Evolutionary conservation across 1,284 basidiomycete species (phyloP).

Genomic region (Puccinia novopanici): DNA sequence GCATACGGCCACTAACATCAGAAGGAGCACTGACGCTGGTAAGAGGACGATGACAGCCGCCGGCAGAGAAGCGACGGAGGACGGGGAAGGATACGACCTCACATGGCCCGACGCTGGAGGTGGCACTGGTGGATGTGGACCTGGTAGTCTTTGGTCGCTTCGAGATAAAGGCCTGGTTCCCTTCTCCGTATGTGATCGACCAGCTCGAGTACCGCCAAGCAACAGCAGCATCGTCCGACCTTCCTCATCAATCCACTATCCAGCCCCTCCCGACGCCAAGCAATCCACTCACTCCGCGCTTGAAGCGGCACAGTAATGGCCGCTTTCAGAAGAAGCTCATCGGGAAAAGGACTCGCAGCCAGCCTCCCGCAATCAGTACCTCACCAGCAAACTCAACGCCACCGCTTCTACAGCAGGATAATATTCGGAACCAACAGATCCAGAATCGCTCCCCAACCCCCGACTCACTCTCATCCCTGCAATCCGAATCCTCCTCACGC

Average conservation of each 20-base stretch:
- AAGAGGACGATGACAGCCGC: background rate
- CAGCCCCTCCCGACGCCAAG: conserved; percentile 12
- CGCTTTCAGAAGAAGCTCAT: conserved; percentile 20
- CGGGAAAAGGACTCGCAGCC: background rate
- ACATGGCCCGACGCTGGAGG: conserved; percentile 25
- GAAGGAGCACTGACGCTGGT: too few species aligned
- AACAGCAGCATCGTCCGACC: background rate
- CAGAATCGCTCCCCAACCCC: background rate
- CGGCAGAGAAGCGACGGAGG: conserved; percentile 6
- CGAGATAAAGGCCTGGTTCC: conserved; percentile 59
- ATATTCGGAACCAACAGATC: background rate
- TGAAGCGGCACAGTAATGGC: conserved; percentile 21
- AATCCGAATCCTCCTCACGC: background rate
- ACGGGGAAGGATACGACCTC: conserved; percentile 22
- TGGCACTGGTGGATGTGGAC: conserved; percentile 34
- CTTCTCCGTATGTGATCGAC: conserved; percentile 58
- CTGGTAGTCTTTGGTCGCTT: conserved; percentile 58
- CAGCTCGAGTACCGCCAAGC: conserved; percentile 48
- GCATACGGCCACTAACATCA: too few species aligned
- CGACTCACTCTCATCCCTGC: conserved; percentile 5
- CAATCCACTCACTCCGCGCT: background rate
- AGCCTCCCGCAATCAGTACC: background rate
- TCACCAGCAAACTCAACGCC: background rate
- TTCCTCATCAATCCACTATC: background rate
- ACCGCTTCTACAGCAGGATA: background rate